Base-by-base conservation (phyloP, 441 rosid species). In the Populus tomentosa region DNA sequence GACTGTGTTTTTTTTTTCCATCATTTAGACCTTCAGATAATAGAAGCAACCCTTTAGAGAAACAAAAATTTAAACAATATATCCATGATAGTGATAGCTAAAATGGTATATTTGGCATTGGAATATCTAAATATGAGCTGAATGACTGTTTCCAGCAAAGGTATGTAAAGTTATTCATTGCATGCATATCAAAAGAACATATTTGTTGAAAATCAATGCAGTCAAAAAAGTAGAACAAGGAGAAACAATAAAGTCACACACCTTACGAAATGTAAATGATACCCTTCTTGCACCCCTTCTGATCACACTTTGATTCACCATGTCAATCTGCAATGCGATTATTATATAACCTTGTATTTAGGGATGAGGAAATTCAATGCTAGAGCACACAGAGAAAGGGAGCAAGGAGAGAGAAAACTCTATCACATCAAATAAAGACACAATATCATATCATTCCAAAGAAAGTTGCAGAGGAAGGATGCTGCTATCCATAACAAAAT, bases 231-330 rank as follows among this genome's bases (percentile, higher is more conserved):
- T 36, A 28, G 5, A 20, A 7, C 63, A 24, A 5, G 71, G n/a
- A 72, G 50, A 24, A 67, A 64, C n/a, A 63, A 28, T 38, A 70
- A 70, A 59, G 50, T 28, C 42, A 79, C 87, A 24, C 71, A 93
- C 99, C 97, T 93, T 92, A 11, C 97, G 95, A 18, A 95, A 70
- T 77, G 99, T 95, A 87, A 95, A 92, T 68, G 99, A 95, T 63
- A 95, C 97, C 79, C 97, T 88, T 85, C 97, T 86, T 6, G 85
- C 81, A 76, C 88, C 85, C 85, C 98, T 91, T 77, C 85, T 89
- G 80, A 95, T 85, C 70, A 82, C 90, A 69, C 68, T 82, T 63
- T 85, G 92, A 67, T 90, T 89, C 82, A 95, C 97, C 83, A 77
- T 81, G 80, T 95, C 99, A 81, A 93, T 91, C 99, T 93, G 90